A percentile compares a stretch with the other conserved stretches of the same genome.
phyloP scores from a whole-genome alignment of 2,329 filamentous ascomycete species.

The Paecilomyces fulvus region DNA sequence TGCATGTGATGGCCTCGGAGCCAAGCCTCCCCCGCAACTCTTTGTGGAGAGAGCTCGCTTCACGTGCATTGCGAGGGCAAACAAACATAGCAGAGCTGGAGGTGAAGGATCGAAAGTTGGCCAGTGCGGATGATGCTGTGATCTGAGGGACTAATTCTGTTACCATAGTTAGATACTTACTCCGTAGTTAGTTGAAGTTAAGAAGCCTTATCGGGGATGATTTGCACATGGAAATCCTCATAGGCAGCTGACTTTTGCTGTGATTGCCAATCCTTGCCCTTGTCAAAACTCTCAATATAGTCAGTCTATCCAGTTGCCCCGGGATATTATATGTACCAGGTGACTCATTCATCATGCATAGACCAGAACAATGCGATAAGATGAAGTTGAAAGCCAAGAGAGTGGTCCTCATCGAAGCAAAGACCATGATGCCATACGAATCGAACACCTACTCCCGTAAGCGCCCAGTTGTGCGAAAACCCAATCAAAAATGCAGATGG shows the following conservation, averaged over 20 bases:
- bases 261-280: neutral
- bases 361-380: neutral
- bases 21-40: neutral
- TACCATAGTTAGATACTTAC: too few relatives aligned
- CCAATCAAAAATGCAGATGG: neutral
- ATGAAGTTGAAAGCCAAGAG: neutral
- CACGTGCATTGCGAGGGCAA: neutral
- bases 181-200: neutral
- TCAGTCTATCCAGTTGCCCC: neutral
- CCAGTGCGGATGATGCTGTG: neutral
- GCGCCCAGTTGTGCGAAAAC: neutral
- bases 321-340: neutral
- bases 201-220: neutral
- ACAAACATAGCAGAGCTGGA: neutral
- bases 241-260: neutral
- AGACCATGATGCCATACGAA: neutral
- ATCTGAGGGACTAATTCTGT: neutral
- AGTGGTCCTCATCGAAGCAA: neutral
- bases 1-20: neutral
- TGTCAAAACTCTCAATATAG: neutral
- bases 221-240: neutral
- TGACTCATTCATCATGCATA: neutral
- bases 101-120: neutral
- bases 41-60: neutral
- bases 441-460: neutral